Evolutionary conservation across 2,329 filamentous ascomycete genomes (phyloP).

Genomic region (Aspergillus ochraceus): DNA sequence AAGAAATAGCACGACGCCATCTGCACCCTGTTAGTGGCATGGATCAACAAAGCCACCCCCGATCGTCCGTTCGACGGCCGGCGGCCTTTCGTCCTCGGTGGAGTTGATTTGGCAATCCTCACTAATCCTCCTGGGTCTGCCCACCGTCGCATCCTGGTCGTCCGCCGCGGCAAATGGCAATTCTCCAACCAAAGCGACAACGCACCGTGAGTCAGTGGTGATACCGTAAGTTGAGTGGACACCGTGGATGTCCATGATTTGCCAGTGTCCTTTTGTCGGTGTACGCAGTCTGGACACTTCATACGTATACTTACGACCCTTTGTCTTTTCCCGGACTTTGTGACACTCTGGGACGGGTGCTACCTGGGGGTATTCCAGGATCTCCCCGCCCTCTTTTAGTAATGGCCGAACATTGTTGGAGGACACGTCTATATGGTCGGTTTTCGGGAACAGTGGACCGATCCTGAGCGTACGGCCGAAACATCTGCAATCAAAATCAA

Average conservation of each 20-base stretch:
- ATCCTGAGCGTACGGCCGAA: background rate
- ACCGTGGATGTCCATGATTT: background rate
- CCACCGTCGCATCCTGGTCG: background rate
- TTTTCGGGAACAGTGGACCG: background rate
- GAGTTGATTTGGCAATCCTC: background rate
- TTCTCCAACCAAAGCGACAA: background rate
- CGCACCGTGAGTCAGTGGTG: background rate
- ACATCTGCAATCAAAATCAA: too few species aligned
- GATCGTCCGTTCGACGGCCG: slow-evolving; percentile 13
- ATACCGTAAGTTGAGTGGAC: background rate
- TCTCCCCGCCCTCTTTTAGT: background rate
- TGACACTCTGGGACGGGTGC: too few species aligned
- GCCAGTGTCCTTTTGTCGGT: background rate
- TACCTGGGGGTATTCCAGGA: background rate
- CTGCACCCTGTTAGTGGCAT: slow-evolving; percentile 5
- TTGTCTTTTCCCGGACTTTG: background rate
- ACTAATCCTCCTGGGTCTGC: background rate
- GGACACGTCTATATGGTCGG: background rate
- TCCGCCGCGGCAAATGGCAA: background rate
- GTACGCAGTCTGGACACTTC: background rate
- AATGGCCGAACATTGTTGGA: background rate
- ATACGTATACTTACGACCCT: background rate
- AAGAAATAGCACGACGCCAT: background rate
- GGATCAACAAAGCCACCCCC: slow-evolving; percentile 19
- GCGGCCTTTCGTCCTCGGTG: background rate